These are phyloP conservation scores for Oryza meyeriana DNA, from an alignment of 176 grass and related monocot species.

Conservation along the genomic window DNA sequence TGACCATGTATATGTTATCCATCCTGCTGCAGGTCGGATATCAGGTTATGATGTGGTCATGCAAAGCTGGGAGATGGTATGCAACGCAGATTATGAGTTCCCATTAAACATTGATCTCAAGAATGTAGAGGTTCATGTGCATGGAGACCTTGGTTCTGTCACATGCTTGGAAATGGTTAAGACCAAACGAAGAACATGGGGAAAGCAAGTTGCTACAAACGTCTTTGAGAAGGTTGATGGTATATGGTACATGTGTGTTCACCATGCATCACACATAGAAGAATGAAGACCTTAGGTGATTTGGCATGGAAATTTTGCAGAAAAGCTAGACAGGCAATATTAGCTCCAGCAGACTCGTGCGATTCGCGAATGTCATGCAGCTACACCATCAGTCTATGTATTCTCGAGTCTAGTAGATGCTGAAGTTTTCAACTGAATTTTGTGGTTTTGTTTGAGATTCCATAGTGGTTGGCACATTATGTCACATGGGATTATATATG, in stretches of 20 bases:
- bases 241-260: slow-evolving; percentile 82
- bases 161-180: slow-evolving; percentile 92
- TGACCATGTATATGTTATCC: slow-evolving; percentile 75
- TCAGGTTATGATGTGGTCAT: slow-evolving; percentile 68
- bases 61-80: slow-evolving; percentile 85
- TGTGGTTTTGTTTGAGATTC: background rate
- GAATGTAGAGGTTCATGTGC: slow-evolving; percentile 63
- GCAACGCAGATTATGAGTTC: slow-evolving; percentile 60
- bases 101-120: slow-evolving; percentile 71
- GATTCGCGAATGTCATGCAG: slow-evolving; percentile 4
- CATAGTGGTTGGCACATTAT: background rate
- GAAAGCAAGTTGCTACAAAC: slow-evolving; percentile 83
- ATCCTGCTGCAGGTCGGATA: slow-evolving; percentile 65
- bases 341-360: background rate
- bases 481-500: background rate
- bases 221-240: slow-evolving; percentile 81
- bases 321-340: background rate
- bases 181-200: slow-evolving; percentile 81
- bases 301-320: slow-evolving; percentile 38
- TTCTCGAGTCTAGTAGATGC: background rate
- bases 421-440: background rate
- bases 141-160: slow-evolving; percentile 63
- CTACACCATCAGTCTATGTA: background rate
- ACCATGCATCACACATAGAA: slow-evolving; percentile 89
- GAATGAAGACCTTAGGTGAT: slow-evolving; percentile 30